Evolutionary conservation across 2,329 filamentous ascomycete species (phyloP).

Genomic region (Ophiostoma himal-ulmi): DNA sequence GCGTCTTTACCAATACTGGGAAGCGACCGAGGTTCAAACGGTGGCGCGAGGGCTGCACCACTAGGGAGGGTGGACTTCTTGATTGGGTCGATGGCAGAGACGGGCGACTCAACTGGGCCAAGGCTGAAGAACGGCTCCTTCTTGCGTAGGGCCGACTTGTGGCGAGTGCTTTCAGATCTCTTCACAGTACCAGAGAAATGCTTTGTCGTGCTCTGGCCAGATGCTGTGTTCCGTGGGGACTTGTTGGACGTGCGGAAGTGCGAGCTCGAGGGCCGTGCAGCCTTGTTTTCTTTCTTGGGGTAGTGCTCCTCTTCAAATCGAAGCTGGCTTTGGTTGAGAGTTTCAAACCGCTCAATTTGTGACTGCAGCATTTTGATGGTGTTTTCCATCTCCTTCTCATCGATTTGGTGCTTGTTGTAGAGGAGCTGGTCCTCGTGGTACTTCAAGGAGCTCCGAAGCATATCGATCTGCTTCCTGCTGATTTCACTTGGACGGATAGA

Average conservation of each 20-base stretch:
- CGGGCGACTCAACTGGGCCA: constrained; percentile 32
- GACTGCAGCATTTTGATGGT: constrained; percentile 40
- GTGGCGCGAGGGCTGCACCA: constrained; percentile 44
- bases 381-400: constrained; percentile 47
- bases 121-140: constrained; percentile 27
- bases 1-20: neutral
- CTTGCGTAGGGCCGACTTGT: constrained; percentile 24
- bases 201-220: constrained; percentile 16
- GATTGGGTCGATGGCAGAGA: constrained; percentile 28
- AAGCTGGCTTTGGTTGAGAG: constrained; percentile 40
- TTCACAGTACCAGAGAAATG: constrained; percentile 19
- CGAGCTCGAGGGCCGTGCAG: constrained; percentile 28
- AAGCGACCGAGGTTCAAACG: constrained; percentile 41
- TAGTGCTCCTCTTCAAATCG: constrained; percentile 42
- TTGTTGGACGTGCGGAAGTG: neutral
- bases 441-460: constrained; percentile 48
- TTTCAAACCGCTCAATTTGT: constrained; percentile 42
- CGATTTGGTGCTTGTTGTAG: constrained; percentile 59
- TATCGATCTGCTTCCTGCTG: constrained; percentile 52
- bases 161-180: constrained; percentile 24
- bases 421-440: constrained; percentile 53
- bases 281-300: constrained; percentile 30
- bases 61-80: constrained; percentile 40
- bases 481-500: constrained; percentile 58
- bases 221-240: constrained; percentile 10